These are phyloP conservation scores for Hymenoscyphus albidus DNA, from an alignment of 2,329 filamentous ascomycete genomes.

Conservation along the genomic window DNA sequence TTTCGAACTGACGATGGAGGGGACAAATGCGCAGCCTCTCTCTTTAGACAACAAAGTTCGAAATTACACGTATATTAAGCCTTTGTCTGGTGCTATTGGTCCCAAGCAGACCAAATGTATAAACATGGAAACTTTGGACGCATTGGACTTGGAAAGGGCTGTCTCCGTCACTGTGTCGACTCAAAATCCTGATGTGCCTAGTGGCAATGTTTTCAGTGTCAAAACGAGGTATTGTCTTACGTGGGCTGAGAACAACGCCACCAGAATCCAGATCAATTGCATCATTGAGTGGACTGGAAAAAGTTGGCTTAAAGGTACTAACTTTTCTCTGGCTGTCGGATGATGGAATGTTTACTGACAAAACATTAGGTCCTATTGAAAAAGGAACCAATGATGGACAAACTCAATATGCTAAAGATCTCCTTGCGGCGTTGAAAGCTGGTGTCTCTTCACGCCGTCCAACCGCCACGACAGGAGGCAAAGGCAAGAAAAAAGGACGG, in stretches of 20 bases:
- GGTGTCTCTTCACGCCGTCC: slow-evolving; percentile 65
- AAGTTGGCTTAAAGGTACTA: slow-evolving; percentile 89
- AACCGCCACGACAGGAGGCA: slow-evolving; percentile 46
- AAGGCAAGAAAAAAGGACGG: slow-evolving; percentile 51
- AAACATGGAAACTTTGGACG: slow-evolving; percentile 78
- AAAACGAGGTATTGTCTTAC: slow-evolving; percentile 95
- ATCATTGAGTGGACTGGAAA: slow-evolving; percentile 95
- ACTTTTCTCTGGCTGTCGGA: slow-evolving; percentile 22
- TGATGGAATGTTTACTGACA: slow-evolving; percentile 5
- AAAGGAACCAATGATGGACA: slow-evolving; percentile 93
- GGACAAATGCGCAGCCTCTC: slow-evolving; percentile 65
- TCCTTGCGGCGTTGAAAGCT: slow-evolving; percentile 69
- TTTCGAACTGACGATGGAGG: slow-evolving; percentile 79
- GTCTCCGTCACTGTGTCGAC: slow-evolving; percentile 79
- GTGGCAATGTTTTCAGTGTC: slow-evolving; percentile 82
- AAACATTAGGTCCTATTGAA: slow-evolving; percentile 75
- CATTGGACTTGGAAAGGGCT: slow-evolving; percentile 80
- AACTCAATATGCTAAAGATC: slow-evolving; percentile 72
- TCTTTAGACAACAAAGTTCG: slow-evolving; percentile 71
- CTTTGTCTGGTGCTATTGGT: slow-evolving; percentile 76
- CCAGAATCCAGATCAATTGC: slow-evolving; percentile 81
- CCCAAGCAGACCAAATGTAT: slow-evolving; percentile 94
- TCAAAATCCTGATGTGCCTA: slow-evolving; percentile 91
- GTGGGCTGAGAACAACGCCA: slow-evolving; percentile 85
- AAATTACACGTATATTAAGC: slow-evolving; percentile 86